Evolutionary conservation across 352 stramenopile species (phyloP), one percentile per base, ranked within the genome.

Genomic region (Globisporangium rhizosaccharum): DNA sequence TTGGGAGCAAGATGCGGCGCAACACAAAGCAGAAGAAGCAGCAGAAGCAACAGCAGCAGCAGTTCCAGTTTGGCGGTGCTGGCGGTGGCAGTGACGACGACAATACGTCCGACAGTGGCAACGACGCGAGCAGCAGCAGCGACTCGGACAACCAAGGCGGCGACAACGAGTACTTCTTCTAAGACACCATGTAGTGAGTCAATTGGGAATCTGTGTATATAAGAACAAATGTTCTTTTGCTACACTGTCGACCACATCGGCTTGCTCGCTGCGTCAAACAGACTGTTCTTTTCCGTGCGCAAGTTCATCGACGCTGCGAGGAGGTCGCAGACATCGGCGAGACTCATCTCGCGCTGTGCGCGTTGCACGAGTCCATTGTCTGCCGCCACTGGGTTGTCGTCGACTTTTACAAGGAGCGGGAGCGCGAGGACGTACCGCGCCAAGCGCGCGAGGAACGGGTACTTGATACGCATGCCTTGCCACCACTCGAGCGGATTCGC

Each of bases 401-500:
- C 57, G 3, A 72, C 42, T 36, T 72, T 73, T 1, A 79, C 67
- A 25, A 71, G 75, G 41, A 73, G 75, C 30, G 82, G 82, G 23
- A 92, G 85, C 1, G 82, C 82, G 44, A 92, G 48, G 53, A 90
- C 76, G 55, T 84, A 90, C 1, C 79, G 77, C 36, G 82, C 79
- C 10, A 92, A 62, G 0, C 73, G 68, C 12, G 82, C 76, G 25
- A 89, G 63, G 56, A 85, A 88, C n/a, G 82, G 82, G 62, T 90
- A 92, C 73, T 92, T 90, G 63, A 88, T 71, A 8, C 77, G 76
- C 75, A 87, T 76, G 47, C 56, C 79, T 52, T 87, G 77, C 82
- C 82, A 92, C 82, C 79, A 90, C 57, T 88, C 79, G 12, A 90
- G 72, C 10, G 82, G 79, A 37, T 87, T 91, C 7, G 71, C 73